A percentile compares a stretch with the other conserved stretches of the same genome.
Conservation (phyloP, 73 alveolate genomes). For the Tetrahymena borealis region DNA sequence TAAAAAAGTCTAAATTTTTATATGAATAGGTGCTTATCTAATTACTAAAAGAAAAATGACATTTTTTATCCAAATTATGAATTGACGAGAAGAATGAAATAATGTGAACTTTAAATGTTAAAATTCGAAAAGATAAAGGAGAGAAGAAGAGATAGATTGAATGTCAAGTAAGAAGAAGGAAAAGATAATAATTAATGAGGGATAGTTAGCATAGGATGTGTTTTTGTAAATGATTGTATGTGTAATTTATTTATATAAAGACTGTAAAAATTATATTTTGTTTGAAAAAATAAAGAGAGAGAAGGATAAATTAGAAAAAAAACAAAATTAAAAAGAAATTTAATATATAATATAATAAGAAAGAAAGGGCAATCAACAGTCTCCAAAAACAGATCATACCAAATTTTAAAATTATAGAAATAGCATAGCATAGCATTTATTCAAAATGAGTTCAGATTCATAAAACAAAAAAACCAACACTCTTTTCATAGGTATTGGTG, state of each 20-base stretch:
- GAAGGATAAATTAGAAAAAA: background rate
- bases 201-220: background rate
- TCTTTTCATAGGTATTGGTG: background rate
- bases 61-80: no score
- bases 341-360: background rate
- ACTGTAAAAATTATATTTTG: background rate
- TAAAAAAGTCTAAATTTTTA: background rate
- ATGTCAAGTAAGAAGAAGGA: background rate
- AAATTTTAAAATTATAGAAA: background rate
- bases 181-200: background rate
- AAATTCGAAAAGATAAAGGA: background rate
- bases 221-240: background rate
- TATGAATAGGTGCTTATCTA: no score
- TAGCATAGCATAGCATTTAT: background rate
- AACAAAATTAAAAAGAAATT: background rate
- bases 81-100: no score
- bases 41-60: no score
- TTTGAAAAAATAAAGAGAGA: background rate
- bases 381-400: background rate
- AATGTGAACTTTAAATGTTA: no score
- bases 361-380: background rate
- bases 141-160: background rate
- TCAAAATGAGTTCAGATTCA: background rate
- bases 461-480: background rate
- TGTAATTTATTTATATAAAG: background rate